Evolutionary conservation across 2,329 filamentous ascomycete genomes (phyloP).

Genomic region (Lasiodiplodia sp.): DNA sequence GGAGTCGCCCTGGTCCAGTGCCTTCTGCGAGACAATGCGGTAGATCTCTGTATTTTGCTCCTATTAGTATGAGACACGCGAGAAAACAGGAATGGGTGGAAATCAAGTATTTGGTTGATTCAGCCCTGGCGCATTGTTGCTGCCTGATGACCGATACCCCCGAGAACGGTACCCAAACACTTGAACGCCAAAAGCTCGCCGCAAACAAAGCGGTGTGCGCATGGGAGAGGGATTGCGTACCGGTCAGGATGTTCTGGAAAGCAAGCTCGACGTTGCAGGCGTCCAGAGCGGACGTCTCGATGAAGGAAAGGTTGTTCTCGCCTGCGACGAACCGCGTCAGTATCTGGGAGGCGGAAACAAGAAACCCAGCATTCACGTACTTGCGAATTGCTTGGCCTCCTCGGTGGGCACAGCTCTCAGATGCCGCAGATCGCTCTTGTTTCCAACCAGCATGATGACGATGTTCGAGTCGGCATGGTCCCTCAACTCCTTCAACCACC

Average conservation of each 20-base stretch:
- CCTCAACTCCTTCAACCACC: constrained; percentile 98
- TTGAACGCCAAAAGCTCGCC: background rate
- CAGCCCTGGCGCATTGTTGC: background rate
- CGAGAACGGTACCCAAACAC: background rate
- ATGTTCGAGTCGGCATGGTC: constrained; percentile 99
- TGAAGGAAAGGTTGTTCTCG: constrained; percentile 98
- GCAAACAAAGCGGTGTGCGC: background rate
- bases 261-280: constrained; percentile 99
- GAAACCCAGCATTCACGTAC: constrained; percentile 59
- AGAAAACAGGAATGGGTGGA: background rate
- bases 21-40: constrained; percentile 98
- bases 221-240: constrained; percentile 61
- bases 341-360: background rate
- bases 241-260: constrained; percentile 99
- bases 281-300: constrained; percentile 97
- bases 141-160: constrained; percentile 1
- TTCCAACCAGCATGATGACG: constrained; percentile 99
- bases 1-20: constrained; percentile 86
- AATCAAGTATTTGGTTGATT: background rate
- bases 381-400: constrained; percentile 97
- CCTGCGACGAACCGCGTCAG: constrained; percentile 59
- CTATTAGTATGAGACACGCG: background rate
- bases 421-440: constrained; percentile 99
- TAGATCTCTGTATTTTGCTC: constrained; percentile 81
- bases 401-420: constrained; percentile 96